A percentile compares a stretch with the other conserved stretches of the same genome.
phyloP scores from a whole-genome alignment of 805 yeast genomes.

The Metschnikowia anglica region DNA sequence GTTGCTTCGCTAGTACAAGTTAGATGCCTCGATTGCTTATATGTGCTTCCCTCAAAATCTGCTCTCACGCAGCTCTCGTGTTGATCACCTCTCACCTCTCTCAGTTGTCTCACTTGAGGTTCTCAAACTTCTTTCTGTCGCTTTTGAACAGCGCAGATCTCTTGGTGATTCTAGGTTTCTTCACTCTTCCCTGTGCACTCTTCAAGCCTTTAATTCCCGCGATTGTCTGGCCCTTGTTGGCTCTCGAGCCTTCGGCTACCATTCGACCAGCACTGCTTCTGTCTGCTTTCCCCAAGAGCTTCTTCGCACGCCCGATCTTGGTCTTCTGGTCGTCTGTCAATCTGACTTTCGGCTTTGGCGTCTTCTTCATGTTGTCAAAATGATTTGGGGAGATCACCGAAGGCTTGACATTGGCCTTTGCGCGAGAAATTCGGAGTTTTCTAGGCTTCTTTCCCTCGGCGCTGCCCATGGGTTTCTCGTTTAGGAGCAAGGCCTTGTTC shows the following conservation, averaged over 20 bases:
- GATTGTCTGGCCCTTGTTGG: constrained; percentile 62
- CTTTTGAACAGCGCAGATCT: constrained; percentile 52
- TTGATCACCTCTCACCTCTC: background rate
- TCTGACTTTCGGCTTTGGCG: constrained; percentile 25
- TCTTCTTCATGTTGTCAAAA: constrained; percentile 33
- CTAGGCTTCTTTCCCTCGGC: constrained; percentile 42
- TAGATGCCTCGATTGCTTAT: no score
- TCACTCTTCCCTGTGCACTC: constrained; percentile 39
- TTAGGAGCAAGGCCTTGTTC: constrained; percentile 73
- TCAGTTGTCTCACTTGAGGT: constrained; percentile 10
- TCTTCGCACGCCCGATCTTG: constrained; percentile 74
- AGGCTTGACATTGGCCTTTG: constrained; percentile 41
- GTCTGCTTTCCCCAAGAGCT: constrained; percentile 76
- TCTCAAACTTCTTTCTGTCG: constrained; percentile 29
- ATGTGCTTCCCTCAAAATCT: no score
- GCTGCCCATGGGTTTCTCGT: constrained; percentile 56
- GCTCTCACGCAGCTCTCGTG: no score
- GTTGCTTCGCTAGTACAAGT: no score
- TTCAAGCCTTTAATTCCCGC: constrained; percentile 61
- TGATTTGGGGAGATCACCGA: constrained; percentile 46
- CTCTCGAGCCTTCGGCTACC: constrained; percentile 74
- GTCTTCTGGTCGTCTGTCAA: constrained; percentile 71
- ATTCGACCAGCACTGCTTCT: constrained; percentile 62
- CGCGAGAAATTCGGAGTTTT: constrained; percentile 72
- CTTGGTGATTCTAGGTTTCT: constrained; percentile 60